phyloP scores from a whole-genome alignment of 371 early-diverging fungal genomes.

The Sporodiniella umbellata region DNA sequence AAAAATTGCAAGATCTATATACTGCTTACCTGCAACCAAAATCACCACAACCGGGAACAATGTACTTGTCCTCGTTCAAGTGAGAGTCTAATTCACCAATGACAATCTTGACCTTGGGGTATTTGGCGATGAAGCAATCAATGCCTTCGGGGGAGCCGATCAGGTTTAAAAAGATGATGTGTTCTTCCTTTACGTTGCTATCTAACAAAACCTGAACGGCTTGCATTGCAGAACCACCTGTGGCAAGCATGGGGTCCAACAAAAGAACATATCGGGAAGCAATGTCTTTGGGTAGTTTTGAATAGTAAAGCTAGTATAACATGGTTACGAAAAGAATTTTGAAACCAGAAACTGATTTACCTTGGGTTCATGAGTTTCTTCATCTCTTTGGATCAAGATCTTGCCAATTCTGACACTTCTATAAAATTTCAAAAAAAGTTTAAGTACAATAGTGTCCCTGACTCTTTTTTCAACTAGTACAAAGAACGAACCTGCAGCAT shows the following conservation, averaged over 20 bases:
- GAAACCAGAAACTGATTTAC: conserved; percentile 35
- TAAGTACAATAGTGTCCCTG: neutral
- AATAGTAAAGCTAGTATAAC: conserved; percentile 71
- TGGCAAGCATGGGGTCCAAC: conserved; percentile 95
- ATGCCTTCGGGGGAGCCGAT: conserved; percentile 85
- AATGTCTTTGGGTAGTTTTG: conserved; percentile 89
- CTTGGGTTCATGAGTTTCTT: conserved; percentile 88
- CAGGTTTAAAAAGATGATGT: conserved; percentile 82
- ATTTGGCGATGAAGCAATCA: conserved; percentile 63
- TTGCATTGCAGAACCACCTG: conserved; percentile 91
- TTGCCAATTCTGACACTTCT: conserved; percentile 90
- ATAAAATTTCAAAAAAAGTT: conserved; percentile 2
- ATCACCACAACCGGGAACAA: conserved; percentile 93
- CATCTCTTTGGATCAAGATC: conserved; percentile 93
- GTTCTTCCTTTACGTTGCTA: conserved; percentile 82
- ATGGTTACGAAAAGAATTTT: conserved; percentile 1
- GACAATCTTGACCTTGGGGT: conserved; percentile 82
- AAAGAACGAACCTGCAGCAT: conserved; percentile 68
- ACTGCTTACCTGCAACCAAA: conserved; percentile 71
- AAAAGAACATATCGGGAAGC: conserved; percentile 79
- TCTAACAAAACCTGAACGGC: conserved; percentile 85
- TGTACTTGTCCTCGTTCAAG: conserved; percentile 81
- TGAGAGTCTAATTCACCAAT: conserved; percentile 82
- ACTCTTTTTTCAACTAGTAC: neutral
- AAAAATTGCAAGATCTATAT: neutral